Evolutionary conservation across 2,329 filamentous ascomycete species (phyloP), one percentile per base, ranked within the genome.

Genomic region (Hymenotorrendiella dingleyae): DNA sequence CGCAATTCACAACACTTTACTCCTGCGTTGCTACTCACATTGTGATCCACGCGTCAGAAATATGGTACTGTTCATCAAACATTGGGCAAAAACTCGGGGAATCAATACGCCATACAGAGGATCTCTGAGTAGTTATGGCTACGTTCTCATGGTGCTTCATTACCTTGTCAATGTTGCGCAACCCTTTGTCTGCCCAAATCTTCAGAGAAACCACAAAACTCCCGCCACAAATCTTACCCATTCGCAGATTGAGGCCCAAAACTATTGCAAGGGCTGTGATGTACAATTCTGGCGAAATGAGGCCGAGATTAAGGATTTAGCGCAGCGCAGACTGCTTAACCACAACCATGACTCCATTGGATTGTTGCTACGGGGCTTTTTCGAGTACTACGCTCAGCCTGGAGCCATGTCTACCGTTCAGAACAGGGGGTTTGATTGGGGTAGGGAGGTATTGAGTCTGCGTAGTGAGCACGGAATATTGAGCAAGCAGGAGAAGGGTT

Each of bases 81-180:
- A 87, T 49, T 96, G 90, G 89, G 87, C 88, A 20, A 94, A 93
- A 62, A 72, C 74, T 21, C 80, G 90, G 35, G 84, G 81, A 49
- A 90, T 95, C 66, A 95, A 95, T 64, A 86, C 82, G 30, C 81
- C 86, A 2, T 94, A 94, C 59, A 82, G 82, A 27, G 89, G 90
- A 30, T 94, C 88, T 0, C 69, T 96, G 14, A 90, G 85, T 40
- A 91, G 86, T 52, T 95, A 95, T 57, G 89, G 90, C 37, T 96
- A 91, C 63, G 87, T 93, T 4, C 68, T 95, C 28, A 94, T 96
- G 89, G 81, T 94, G 4, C 69, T 95, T 12, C 90, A 96, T 64
- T 95, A 91, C 58, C 75, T 95, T 21, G 80, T 93, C 57, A 94
- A 95, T 54, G 64, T 95, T 40, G 84, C 77, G 1, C 71, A 78